Evolutionary conservation across 768 basidiomycete genomes (phyloP).

Genomic region (Rhodocollybia butyracea): DNA sequence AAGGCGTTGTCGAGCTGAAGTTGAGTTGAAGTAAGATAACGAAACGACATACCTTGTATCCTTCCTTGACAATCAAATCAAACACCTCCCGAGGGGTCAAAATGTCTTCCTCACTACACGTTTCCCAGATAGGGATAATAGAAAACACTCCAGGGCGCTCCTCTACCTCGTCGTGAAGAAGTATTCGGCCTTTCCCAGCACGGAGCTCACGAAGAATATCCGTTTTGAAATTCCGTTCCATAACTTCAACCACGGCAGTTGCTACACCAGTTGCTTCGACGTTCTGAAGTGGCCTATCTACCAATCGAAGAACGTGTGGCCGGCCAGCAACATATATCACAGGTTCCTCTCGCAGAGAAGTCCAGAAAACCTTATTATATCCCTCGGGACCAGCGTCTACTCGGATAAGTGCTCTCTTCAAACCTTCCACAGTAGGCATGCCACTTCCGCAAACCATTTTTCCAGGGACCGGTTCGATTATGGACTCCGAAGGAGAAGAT

Average conservation of each 20-base stretch:
- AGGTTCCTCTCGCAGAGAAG: constrained; percentile 95
- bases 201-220: constrained; percentile 86
- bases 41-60: constrained; percentile 56
- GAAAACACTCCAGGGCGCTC: constrained; percentile 87
- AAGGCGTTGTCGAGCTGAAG: neutral
- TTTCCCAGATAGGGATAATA: constrained; percentile 95
- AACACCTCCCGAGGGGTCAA: constrained; percentile 87
- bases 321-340: constrained; percentile 86
- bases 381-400: constrained; percentile 84
- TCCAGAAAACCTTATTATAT: constrained; percentile 80
- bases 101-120: constrained; percentile 74
- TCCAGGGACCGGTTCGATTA: constrained; percentile 30
- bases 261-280: constrained; percentile 96
- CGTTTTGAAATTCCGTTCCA: constrained; percentile 85
- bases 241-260: constrained; percentile 83
- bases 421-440: constrained; percentile 91
- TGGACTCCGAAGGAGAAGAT: constrained; percentile 34
- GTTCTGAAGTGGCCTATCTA: constrained; percentile 88
- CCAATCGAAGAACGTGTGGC: constrained; percentile 86
- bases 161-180: constrained; percentile 95
- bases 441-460: constrained; percentile 85
- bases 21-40: neutral
- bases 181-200: constrained; percentile 66
- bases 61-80: constrained; percentile 68
- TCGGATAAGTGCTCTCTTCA: constrained; percentile 72